Base-by-base conservation (phyloP, 2,329 filamentous ascomycete species). In the Aspergillus sclerotialis region DNA sequence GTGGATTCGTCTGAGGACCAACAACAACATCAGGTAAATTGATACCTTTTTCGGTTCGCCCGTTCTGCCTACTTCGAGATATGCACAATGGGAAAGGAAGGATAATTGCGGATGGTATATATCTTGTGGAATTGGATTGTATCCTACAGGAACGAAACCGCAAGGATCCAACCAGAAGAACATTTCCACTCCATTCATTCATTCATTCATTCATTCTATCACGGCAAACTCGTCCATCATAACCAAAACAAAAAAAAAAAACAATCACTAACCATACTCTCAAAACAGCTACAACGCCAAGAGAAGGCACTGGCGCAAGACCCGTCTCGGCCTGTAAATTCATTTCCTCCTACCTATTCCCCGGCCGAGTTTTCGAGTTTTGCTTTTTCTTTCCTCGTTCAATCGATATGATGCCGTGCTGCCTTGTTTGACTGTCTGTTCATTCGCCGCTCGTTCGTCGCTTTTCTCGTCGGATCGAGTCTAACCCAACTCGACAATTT, bases 241-340 rank as follows among this genome's bases (percentile, higher is more conserved):
- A 31, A 6, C 24, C n/a, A 11, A 28, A 30, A 26, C 18, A 32
- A 16, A 23, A 28, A 10, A 10, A n/a, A 12, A 37, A 36, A 21
- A 23, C 23, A 24, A n/a, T n/a, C 23, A 24, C 8, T 24, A 3
- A 24, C n/a, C 23, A 24, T n/a, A n/a, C n/a, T n/a, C n/a, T n/a
- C n/a, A n/a, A n/a, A n/a, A n/a, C 67, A 98, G 92, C 76, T 98
- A 98, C 83, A 98, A 98, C 78, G 89, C 92, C 64, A 98, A 98
- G 86, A 79, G 92, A 73, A 85, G 92, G 75, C 92, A 98, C 72
- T 98, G 92, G 92, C 87, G 92, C 78, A 98, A 98, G 90, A 96
- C 92, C 68, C 84, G 88, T 68, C 87, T 98, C 74, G 88, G 88
- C 67, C 93, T 98, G 78, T 98, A 92, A 78, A 79, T 71, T 49